Evolutionary conservation across 2,329 filamentous ascomycete species (phyloP).

Genomic region (Calonectria pteridis): DNA sequence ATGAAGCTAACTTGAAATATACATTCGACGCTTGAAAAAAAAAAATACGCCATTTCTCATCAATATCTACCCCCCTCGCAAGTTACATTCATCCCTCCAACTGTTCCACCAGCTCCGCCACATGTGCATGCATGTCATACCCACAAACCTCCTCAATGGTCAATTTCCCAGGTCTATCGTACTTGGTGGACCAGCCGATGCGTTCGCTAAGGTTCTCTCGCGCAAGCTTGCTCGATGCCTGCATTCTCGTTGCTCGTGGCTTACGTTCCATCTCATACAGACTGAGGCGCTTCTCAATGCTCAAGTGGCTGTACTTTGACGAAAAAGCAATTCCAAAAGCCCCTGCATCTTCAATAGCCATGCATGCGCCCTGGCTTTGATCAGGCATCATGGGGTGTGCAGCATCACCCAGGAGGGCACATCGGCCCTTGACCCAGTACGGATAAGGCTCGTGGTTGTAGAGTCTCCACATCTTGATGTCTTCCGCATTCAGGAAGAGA

Average conservation of each 20-base stretch:
- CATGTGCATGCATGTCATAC: constrained; percentile 53
- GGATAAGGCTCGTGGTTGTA: constrained; percentile 60
- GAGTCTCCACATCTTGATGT: constrained; percentile 73
- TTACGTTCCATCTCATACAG: constrained; percentile 63
- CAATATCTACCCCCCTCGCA: not conserved
- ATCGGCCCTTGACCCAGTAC: constrained; percentile 60
- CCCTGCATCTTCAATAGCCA: constrained; percentile 74
- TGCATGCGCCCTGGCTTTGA: constrained; percentile 75
- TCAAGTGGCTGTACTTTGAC: constrained; percentile 50
- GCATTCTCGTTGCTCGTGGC: constrained; percentile 63
- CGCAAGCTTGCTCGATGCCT: constrained; percentile 63
- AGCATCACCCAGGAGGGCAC: constrained; percentile 72
- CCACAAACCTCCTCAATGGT: constrained; percentile 75
- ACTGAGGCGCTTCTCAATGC: constrained; percentile 57
- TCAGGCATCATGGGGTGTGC: constrained; percentile 77
- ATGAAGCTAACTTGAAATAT: not conserved
- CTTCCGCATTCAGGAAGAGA: constrained; percentile 68
- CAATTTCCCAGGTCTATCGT: constrained; percentile 67
- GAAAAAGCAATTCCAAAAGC: constrained; percentile 70
- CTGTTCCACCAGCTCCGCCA: constrained; percentile 27
- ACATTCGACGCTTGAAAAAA: not conserved
- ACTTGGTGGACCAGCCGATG: constrained; percentile 40
- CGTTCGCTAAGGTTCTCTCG: constrained; percentile 65
- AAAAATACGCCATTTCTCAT: not conserved
- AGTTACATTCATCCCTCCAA: not conserved